Base-by-base conservation (phyloP, 371 early-diverging fungal genomes). In the Vittaforma corneae region DNA sequence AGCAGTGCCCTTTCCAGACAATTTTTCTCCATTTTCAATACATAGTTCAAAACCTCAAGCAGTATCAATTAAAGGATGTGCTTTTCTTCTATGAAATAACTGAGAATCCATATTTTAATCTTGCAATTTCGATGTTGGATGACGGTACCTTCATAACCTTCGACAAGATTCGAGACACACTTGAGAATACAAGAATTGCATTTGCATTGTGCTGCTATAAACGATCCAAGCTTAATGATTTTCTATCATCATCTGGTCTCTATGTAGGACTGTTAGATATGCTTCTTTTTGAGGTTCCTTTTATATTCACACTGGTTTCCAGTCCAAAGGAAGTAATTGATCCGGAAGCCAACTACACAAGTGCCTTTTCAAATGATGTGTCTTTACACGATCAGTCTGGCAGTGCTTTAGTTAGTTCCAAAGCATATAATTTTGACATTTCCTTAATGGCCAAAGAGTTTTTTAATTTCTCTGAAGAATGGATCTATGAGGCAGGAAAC, bases 141-240 rank as follows among this genome's bases (percentile, higher is more conserved):
- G 51, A 54, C 18, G 26, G 45, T 5, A 48, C 9, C 5, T 56
- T 14, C 57, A 18, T 56, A 6, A 9, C 22, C 22, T 24, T 62
- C 35, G 30, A 16, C 14, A 37, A 48, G 18, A 29, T 61, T 0
- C 38, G 51, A 35, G 51, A 52, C 5, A 47, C 46, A 42, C 35
- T 65, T 26, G 37, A 58, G 48, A 55, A 68, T 53, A 62, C 65
- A 22, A 60, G 68, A 26, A 67, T 72, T 6, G 72, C 72, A 11
- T 34, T 68, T 33, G 66, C 64, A 34, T 38, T 72, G 9, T 20
- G n/a, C 6, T 24, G 16, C 5, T 11, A 5, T 9, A 20, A 32
- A 6, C 58, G 58, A 5, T 9, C 14, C 11, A 20, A 16, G 4
- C 11, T 62, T 9, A 45, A 20, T 5, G 32, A 4, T 5, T 57